phyloP scores from a whole-genome alignment of 2,329 filamentous ascomycete species.

The Pseudogymnoascus sp. region DNA sequence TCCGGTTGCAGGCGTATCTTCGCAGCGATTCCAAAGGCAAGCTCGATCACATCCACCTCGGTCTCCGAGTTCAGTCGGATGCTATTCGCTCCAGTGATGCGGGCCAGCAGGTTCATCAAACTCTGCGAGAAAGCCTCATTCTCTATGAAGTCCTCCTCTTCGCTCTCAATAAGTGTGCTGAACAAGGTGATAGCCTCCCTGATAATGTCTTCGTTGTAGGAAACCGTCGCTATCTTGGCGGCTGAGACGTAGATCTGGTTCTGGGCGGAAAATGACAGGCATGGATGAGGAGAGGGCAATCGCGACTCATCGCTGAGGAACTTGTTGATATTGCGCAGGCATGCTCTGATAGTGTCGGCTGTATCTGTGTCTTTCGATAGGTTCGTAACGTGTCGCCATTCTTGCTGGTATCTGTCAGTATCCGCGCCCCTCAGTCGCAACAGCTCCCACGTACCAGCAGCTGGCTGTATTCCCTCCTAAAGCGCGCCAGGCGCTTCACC shows the following conservation, averaged over 20 bases:
- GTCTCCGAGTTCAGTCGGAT: slow-evolving; percentile 72
- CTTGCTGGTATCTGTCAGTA: slow-evolving; percentile 36
- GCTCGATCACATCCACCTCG: slow-evolving; percentile 82
- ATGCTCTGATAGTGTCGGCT: slow-evolving; percentile 56
- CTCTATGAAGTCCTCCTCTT: slow-evolving; percentile 91
- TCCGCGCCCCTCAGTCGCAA: slow-evolving; percentile 13
- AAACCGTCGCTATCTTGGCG: slow-evolving; percentile 79
- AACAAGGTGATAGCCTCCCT: slow-evolving; percentile 81
- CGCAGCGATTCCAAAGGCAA: slow-evolving; percentile 92
- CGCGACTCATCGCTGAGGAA: slow-evolving; percentile 86
- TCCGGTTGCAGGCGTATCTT: slow-evolving; percentile 87
- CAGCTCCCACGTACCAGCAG: slow-evolving; percentile 44
- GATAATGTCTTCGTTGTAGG: slow-evolving; percentile 79
- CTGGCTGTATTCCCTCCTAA: slow-evolving; percentile 60
- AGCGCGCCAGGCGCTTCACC: slow-evolving; percentile 57
- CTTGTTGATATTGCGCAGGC: slow-evolving; percentile 56
- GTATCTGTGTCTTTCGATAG: slow-evolving; percentile 54
- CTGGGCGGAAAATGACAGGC: slow-evolving; percentile 76
- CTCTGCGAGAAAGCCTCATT: slow-evolving; percentile 79
- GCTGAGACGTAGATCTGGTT: slow-evolving; percentile 87
- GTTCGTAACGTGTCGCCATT: slow-evolving; percentile 58
- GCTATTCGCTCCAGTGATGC: slow-evolving; percentile 68
- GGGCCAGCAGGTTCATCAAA: slow-evolving; percentile 77
- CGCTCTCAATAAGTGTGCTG: slow-evolving; percentile 87
- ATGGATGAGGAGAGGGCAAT: slow-evolving; percentile 82